Conservation (phyloP, 306 rosid species). For the Macrotyloma uniflorum region DNA sequence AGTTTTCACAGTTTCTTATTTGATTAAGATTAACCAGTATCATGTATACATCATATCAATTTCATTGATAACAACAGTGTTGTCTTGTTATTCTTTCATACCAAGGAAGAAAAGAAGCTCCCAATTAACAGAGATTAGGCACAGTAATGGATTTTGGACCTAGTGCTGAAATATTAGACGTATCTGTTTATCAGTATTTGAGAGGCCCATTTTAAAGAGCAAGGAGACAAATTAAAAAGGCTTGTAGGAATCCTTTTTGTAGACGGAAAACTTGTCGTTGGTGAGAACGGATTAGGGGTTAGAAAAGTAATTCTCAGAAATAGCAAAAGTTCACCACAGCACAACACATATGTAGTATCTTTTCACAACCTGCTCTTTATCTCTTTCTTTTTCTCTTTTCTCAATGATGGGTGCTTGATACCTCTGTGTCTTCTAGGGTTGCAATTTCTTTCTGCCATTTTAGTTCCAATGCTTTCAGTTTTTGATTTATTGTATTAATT, state of each 20-base stretch:
- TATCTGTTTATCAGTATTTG: neutral
- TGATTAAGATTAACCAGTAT: neutral
- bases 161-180: neutral
- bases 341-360: neutral
- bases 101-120: neutral
- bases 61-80: neutral
- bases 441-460: neutral
- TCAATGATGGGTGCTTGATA: neutral
- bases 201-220: neutral
- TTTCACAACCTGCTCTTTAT: conserved; percentile 8
- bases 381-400: neutral
- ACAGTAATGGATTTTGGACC: neutral
- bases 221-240: neutral
- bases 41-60: neutral
- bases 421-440: neutral
- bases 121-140: neutral
- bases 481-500: neutral
- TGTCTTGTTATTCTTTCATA: neutral
- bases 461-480: neutral
- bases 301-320: conserved; percentile 1
- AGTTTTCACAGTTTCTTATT: neutral
- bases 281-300: conserved; percentile 1
- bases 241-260: neutral
- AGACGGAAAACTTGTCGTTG: conserved; percentile 1
- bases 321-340: neutral